Evolutionary conservation across 1,284 basidiomycete species (phyloP), one percentile per base, ranked within the genome.

Genomic region (Termitomyces sp.): DNA sequence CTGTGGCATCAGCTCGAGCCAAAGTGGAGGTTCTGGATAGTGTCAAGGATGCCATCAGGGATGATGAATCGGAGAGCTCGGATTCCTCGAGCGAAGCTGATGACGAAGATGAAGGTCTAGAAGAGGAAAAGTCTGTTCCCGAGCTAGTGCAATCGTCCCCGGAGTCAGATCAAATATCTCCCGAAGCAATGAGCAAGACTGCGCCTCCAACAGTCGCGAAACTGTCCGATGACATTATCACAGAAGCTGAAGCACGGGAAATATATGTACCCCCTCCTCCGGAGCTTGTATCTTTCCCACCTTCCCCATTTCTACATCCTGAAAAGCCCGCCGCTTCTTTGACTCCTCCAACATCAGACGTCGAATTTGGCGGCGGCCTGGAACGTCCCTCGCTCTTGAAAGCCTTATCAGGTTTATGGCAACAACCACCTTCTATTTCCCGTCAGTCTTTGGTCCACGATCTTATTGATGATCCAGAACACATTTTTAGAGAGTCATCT

Each of bases 401-500:
- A 68, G 88, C 93, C 1, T 62, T 97, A 1, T 91, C 91, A 0
- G 91, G 88, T 18, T 79, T 94, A 19, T 94, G 90, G 88, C 82
- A 83, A 5, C 78, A 83, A 49, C 82, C 75, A 10, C 71, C 72
- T 10, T 66, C 68, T 14, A 60, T 70, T 45, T 75, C 74, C 53
- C 77, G 79, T 21, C 63, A 72, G 47, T 75, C 80, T 16, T 62
- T 78, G 26, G 85, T 86, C 10, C 85, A 88, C 26, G 87, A 89
- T 62, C 77, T 79, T 3, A 78, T 84, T 68, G 77, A 78, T 51
- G 86, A 90, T 63, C 86, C 86, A 3, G 93, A 96, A 62, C 93
- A 97, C 64, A 88, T 99, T 46, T 98, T 98, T 70, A 83, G 92
- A 28, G 96, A 98, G 65, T 95, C 93, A 13, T 87, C 88, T 1